phyloP scores from a whole-genome alignment of 768 basidiomycete genomes.

The Sarcomyxa edulis region DNA sequence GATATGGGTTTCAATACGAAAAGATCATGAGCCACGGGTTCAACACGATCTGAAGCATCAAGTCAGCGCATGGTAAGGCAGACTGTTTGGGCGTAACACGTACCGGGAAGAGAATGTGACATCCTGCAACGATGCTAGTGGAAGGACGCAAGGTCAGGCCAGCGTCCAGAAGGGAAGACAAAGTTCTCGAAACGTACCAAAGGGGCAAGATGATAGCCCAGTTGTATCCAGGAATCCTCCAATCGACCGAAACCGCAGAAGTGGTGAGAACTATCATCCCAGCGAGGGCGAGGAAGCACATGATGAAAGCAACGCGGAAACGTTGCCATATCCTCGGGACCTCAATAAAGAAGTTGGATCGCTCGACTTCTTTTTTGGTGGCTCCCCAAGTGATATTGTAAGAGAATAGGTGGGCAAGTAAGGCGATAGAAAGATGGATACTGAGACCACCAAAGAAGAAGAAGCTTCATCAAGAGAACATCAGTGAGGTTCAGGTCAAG shows the following conservation, averaged over 20 bases:
- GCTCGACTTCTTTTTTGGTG: constrained; percentile 74
- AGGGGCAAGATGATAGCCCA: constrained; percentile 80
- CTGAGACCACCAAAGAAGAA: constrained; percentile 78
- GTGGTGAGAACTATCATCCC: constrained; percentile 55
- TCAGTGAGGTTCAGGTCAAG: constrained; percentile 1
- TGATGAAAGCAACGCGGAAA: constrained; percentile 60
- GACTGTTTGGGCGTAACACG: constrained; percentile 17
- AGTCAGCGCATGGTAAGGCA: neutral
- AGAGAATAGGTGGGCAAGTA: constrained; percentile 68
- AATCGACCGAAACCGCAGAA: constrained; percentile 51
- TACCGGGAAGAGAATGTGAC: constrained; percentile 74
- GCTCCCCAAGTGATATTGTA: constrained; percentile 78
- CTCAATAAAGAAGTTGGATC: constrained; percentile 88
- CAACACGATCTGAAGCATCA: constrained; percentile 54
- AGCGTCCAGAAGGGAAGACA: neutral
- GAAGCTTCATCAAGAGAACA: constrained; percentile 38
- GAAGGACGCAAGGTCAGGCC: constrained; percentile 5
- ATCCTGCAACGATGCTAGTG: constrained; percentile 51
- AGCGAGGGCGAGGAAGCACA: constrained; percentile 46
- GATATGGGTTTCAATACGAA: constrained; percentile 35
- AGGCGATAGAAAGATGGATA: constrained; percentile 59
- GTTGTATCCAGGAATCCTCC: constrained; percentile 54
- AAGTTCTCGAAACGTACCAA: constrained; percentile 37
- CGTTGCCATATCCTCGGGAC: constrained; percentile 79
- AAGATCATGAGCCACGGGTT: constrained; percentile 91